Evolutionary conservation across 2,329 filamentous ascomycete genomes (phyloP).

Genomic region (Penicillium hesseltinei): DNA sequence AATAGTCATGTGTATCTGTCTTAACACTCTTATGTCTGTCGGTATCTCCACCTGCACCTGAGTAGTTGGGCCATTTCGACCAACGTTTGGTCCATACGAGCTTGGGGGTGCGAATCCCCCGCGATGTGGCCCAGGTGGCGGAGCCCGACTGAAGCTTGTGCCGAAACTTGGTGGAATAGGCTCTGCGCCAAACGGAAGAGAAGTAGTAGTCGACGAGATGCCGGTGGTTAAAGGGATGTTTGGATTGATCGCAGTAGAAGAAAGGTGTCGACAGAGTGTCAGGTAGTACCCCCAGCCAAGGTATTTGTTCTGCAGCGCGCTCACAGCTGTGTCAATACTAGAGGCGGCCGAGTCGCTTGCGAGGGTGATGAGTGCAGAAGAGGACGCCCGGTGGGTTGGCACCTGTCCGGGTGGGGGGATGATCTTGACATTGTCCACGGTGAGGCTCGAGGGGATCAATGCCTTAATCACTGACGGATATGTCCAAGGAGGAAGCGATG

Average conservation of each 20-base stretch:
- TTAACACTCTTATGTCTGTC: conserved; percentile 72
- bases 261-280: conserved; percentile 76
- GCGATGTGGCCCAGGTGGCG: conserved; percentile 50
- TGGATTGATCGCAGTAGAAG: conserved; percentile 65
- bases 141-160: conserved; percentile 50
- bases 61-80: conserved; percentile 51
- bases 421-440: conserved; percentile 72
- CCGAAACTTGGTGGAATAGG: conserved; percentile 52
- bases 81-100: conserved; percentile 58
- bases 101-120: conserved; percentile 74
- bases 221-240: conserved; percentile 50
- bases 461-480: conserved; percentile 51
- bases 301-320: conserved; percentile 75
- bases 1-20: conserved; percentile 82
- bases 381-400: conserved; percentile 64
- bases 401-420: conserved; percentile 53
- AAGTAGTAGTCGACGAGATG: conserved; percentile 49
- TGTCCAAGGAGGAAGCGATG: conserved; percentile 53
- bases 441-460: conserved; percentile 54
- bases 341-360: conserved; percentile 76
- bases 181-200: conserved; percentile 77
- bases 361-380: conserved; percentile 76
- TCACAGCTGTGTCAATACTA: conserved; percentile 79
- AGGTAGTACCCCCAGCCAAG: conserved; percentile 82
- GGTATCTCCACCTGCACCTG: conserved; percentile 74